Conservation (phyloP, 176 grass and related monocot species). For the Thalia dealbata region DNA sequence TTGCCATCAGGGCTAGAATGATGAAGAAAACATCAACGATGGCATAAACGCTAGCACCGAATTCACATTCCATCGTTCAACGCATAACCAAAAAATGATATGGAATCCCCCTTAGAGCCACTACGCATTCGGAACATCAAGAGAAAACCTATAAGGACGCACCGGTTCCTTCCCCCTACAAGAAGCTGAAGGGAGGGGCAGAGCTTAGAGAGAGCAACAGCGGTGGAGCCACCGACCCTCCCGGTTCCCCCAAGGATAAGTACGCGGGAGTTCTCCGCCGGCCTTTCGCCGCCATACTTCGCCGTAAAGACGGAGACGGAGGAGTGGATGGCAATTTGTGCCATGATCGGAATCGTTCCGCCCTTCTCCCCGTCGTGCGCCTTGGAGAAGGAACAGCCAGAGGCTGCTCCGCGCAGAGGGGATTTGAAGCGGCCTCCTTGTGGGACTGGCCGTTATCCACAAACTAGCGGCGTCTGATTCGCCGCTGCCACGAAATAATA, state of each 20-base stretch:
- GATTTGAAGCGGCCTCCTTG: neutral
- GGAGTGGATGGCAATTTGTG: constrained; percentile 41
- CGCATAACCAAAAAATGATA: too few relatives aligned
- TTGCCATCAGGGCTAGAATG: neutral
- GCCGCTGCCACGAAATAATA: neutral
- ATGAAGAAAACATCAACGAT: too few relatives aligned
- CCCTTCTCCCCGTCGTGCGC: neutral
- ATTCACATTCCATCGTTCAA: too few relatives aligned
- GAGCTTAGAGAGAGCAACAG: constrained; percentile 63
- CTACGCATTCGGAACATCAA: neutral
- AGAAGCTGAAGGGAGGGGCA: constrained; percentile 50
- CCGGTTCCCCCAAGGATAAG: constrained; percentile 74
- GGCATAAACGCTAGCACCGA: too few relatives aligned
- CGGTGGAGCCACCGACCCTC: constrained; percentile 78
- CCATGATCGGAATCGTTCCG: constrained; percentile 21
- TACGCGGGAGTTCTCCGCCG: constrained; percentile 32
- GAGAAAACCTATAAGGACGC: neutral
- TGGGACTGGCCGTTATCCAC: constrained; percentile 3
- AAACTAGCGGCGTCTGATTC: neutral
- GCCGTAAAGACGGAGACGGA: constrained; percentile 18
- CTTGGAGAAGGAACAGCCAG: neutral
- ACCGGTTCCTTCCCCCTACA: constrained; percentile 64
- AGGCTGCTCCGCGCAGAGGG: neutral
- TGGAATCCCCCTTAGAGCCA: neutral
- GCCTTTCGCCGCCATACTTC: neutral